These are phyloP conservation scores for Ustilago bromivora DNA, from an alignment of 1,284 basidiomycete species.

Conservation along the genomic window DNA sequence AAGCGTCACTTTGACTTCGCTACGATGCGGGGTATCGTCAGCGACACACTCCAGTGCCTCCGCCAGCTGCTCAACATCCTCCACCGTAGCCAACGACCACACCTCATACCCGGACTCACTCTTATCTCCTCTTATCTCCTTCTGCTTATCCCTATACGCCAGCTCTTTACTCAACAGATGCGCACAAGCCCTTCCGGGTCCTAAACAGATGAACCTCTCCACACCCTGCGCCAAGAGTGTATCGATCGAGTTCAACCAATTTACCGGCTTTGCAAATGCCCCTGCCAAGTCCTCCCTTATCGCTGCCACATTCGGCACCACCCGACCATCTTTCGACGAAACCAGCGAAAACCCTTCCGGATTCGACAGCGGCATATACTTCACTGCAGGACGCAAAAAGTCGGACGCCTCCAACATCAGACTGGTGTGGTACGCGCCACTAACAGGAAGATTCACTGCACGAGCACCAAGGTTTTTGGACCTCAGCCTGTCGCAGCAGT, in stretches of 20 bases:
- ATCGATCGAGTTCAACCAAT: slow-evolving; percentile 61
- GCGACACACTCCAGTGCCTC: slow-evolving; percentile 18
- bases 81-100: slow-evolving; percentile 61
- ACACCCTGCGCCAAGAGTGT: slow-evolving; percentile 61
- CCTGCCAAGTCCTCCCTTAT: slow-evolving; percentile 58
- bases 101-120: slow-evolving; percentile 52
- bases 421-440: slow-evolving; percentile 65
- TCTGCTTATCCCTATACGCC: slow-evolving; percentile 52
- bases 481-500: slow-evolving; percentile 64
- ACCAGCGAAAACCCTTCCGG: slow-evolving; percentile 51
- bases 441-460: slow-evolving; percentile 67
- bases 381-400: slow-evolving; percentile 51
- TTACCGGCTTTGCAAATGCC: slow-evolving; percentile 57
- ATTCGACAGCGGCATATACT: slow-evolving; percentile 57
- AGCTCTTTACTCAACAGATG: slow-evolving; percentile 67
- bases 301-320: slow-evolving; percentile 26
- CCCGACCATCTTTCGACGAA: slow-evolving; percentile 53
- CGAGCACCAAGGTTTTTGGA: slow-evolving; percentile 62
- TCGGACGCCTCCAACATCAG: slow-evolving; percentile 59
- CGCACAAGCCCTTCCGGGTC: slow-evolving; percentile 65
- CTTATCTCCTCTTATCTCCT: slow-evolving; percentile 24
- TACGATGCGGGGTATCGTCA: no score
- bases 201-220: slow-evolving; percentile 65
- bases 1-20: no score
- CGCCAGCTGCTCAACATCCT: slow-evolving; percentile 58